Evolutionary conservation across 768 basidiomycete genomes (phyloP).

Genomic region (Megacollybia marginata): DNA sequence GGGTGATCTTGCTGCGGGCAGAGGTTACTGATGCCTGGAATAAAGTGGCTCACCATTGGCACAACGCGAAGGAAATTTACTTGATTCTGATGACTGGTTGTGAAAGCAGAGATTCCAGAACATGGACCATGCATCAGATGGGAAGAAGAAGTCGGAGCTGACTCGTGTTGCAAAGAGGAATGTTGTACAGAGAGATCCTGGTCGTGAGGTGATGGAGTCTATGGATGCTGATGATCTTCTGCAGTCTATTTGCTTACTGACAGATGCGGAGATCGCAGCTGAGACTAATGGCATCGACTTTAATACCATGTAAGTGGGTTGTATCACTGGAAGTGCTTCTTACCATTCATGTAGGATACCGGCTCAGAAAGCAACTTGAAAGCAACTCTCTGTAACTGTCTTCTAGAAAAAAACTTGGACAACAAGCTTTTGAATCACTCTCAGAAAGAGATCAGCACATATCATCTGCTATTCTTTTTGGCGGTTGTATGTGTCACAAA

Average conservation of each 20-base stretch:
- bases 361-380: too few relatives aligned
- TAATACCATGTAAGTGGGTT: too few relatives aligned
- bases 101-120: constrained; percentile 5
- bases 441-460: too few relatives aligned
- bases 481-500: too few relatives aligned
- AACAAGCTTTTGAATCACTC: too few relatives aligned
- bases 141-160: neutral
- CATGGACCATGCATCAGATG: constrained; percentile 16
- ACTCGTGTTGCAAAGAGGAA: neutral
- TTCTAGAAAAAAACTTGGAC: too few relatives aligned
- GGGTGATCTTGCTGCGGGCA: constrained; percentile 6
- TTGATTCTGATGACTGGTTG: constrained; percentile 1
- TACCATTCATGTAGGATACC: too few relatives aligned
- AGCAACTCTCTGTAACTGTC: too few relatives aligned
- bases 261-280: neutral
- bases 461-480: too few relatives aligned
- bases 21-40: constrained; percentile 8
- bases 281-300: too few relatives aligned
- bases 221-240: neutral
- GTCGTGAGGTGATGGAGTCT: neutral
- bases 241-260: neutral
- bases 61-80: neutral
- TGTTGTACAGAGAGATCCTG: neutral
- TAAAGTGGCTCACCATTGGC: constrained; percentile 2
- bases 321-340: too few relatives aligned